A percentile compares a stretch with the other conserved stretches of the same genome.
Evolutionary conservation across 140 eudicot genomes (phyloP).

Genomic region (Ambrosia hybrid): DNA sequence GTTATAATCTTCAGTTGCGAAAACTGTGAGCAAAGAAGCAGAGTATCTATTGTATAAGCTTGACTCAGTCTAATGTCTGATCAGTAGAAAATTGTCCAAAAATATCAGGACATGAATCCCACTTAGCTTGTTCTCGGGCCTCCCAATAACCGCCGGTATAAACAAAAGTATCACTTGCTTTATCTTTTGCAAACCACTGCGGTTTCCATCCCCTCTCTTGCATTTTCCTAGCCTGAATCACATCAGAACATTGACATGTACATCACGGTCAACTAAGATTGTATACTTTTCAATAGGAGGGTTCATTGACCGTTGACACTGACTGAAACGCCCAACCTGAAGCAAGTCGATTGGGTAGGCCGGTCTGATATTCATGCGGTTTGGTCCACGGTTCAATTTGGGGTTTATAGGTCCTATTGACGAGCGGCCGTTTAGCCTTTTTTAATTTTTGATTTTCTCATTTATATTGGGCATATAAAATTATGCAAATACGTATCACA

Average conservation of each 20-base stretch:
- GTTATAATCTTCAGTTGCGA: slow-evolving; percentile 17
- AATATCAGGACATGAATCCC: slow-evolving; percentile 87
- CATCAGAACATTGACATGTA: neutral
- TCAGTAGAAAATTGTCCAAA: slow-evolving; percentile 67
- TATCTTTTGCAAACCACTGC: slow-evolving; percentile 76
- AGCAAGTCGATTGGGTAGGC: neutral
- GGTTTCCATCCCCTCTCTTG: slow-evolving; percentile 98
- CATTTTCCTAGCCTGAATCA: slow-evolving; percentile 80
- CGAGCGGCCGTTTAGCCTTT: too few species aligned
- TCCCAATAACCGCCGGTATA: slow-evolving; percentile 96
- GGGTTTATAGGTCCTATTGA: too few species aligned
- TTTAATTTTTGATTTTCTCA: too few species aligned
- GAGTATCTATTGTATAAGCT: neutral
- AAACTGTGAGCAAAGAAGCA: slow-evolving; percentile 16
- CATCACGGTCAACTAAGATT: neutral
- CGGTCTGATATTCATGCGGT: neutral
- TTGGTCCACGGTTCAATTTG: neutral
- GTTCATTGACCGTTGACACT: neutral
- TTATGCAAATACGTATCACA: neutral
- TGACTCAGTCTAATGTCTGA: slow-evolving; percentile 42
- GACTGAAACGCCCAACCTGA: neutral
- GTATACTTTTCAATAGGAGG: neutral
- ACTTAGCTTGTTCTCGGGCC: slow-evolving; percentile 70
- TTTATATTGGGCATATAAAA: neutral
- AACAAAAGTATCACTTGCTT: slow-evolving; percentile 60